These are phyloP conservation scores for Rhodotorula sp. DNA, from an alignment of 1,284 basidiomycete genomes.

Conservation along the genomic window DNA sequence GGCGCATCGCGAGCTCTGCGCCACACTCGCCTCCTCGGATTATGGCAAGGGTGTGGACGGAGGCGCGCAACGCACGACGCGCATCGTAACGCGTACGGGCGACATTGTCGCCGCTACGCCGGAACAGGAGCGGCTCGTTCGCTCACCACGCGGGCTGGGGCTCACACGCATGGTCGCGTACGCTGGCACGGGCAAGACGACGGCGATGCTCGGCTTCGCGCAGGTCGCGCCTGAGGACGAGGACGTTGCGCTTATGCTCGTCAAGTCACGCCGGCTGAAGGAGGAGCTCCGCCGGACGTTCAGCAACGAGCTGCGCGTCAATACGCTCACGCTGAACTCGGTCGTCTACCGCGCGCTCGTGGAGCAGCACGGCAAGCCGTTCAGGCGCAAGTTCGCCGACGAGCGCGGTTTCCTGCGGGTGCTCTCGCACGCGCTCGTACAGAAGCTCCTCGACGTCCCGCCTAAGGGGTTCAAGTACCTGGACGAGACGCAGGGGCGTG, in stretches of 20 bases:
- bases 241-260: neutral
- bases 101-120: neutral
- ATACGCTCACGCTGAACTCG: neutral
- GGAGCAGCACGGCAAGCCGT: neutral
- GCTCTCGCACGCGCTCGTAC: neutral
- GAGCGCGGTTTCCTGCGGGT: neutral
- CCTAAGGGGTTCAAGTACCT: too few relatives aligned
- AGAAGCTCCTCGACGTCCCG: neutral
- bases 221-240: neutral
- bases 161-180: neutral
- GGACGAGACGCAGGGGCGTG: neutral
- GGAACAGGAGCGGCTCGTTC: neutral
- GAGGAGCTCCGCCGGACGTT: neutral
- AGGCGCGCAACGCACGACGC: too few relatives aligned
- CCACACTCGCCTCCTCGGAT: too few relatives aligned
- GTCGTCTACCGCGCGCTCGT: neutral
- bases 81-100: too few relatives aligned
- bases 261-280: neutral
- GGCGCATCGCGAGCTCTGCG: neutral
- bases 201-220: neutral
- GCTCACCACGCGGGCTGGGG: neutral
- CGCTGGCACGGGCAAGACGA: constrained; percentile 19
- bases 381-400: neutral
- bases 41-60: too few relatives aligned
- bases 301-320: neutral